These are phyloP conservation scores for Hymenoscyphus repandus DNA, from an alignment of 2,329 filamentous ascomycete genomes.

Conservation along the genomic window DNA sequence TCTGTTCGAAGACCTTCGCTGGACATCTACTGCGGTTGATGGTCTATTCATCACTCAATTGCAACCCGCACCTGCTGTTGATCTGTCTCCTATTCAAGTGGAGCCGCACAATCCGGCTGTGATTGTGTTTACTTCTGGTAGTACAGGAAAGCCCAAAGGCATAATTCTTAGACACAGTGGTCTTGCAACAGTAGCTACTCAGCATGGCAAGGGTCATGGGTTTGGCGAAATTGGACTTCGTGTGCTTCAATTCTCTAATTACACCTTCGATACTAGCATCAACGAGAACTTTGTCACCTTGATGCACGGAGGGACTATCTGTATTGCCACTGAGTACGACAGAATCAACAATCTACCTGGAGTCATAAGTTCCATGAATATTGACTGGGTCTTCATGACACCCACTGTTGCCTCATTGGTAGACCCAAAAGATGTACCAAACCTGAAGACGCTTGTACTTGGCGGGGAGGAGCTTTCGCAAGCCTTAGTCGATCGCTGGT, in stretches of 20 bases:
- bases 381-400: conserved; percentile 19
- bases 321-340: conserved; percentile 19
- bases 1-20: neutral
- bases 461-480: conserved; percentile 76
- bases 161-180: conserved; percentile 13
- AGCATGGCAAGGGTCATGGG: conserved; percentile 4
- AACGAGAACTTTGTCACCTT: conserved; percentile 19
- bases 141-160: conserved; percentile 25
- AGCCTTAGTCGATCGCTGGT: conserved; percentile 39
- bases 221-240: conserved; percentile 4
- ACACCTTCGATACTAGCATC: conserved; percentile 19
- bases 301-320: conserved; percentile 18
- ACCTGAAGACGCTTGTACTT: conserved; percentile 70
- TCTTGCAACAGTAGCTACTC: conserved; percentile 7
- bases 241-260: conserved; percentile 19
- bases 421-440: conserved; percentile 74
- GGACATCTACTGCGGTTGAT: neutral
- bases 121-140: conserved; percentile 13
- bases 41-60: no score
- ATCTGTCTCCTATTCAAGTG: neutral
- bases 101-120: neutral
- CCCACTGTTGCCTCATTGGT: conserved; percentile 54
- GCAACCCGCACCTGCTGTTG: neutral
- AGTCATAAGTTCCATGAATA: conserved; percentile 13
- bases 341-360: conserved; percentile 16